Evolutionary conservation across 306 rosid genomes (phyloP).

Genomic region (Gastrolobium bilobum): DNA sequence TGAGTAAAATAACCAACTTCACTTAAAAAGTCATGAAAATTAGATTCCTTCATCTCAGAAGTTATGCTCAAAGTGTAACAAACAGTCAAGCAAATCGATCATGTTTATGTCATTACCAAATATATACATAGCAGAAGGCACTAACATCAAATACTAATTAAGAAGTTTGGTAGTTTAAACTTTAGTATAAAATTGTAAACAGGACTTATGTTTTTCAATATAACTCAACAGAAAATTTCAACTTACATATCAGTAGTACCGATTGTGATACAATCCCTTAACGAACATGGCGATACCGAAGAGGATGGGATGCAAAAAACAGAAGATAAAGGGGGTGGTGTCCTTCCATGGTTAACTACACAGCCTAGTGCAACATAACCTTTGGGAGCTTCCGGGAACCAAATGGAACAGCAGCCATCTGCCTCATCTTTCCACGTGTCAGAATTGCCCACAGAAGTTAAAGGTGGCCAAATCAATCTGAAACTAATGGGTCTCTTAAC

Average conservation of each 20-base stretch:
- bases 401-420: constrained; percentile 71
- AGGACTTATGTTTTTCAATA: neutral
- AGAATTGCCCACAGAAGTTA: constrained; percentile 56
- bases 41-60: constrained; percentile 27
- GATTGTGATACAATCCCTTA: constrained; percentile 82
- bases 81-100: constrained; percentile 27
- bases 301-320: constrained; percentile 79
- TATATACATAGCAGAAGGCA: constrained; percentile 29
- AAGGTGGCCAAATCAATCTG: constrained; percentile 86
- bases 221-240: constrained; percentile 39
- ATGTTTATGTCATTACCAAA: constrained; percentile 20
- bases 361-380: constrained; percentile 97
- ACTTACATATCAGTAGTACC: constrained; percentile 71
- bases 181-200: constrained; percentile 29
- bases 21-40: neutral
- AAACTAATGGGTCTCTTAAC: constrained; percentile 83
- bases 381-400: constrained; percentile 96
- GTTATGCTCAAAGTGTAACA: constrained; percentile 10
- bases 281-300: constrained; percentile 78
- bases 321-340: constrained; percentile 82
- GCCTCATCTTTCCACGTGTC: constrained; percentile 49
- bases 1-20: constrained; percentile 22
- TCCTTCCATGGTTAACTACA: constrained; percentile 75
- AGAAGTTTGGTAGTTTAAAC: constrained; percentile 18
- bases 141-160: neutral